Evolutionary conservation across 495 filamentous ascomycete genomes (phyloP), one percentile per base, ranked within the genome.

Genomic region (Penicillium malachiteum): DNA sequence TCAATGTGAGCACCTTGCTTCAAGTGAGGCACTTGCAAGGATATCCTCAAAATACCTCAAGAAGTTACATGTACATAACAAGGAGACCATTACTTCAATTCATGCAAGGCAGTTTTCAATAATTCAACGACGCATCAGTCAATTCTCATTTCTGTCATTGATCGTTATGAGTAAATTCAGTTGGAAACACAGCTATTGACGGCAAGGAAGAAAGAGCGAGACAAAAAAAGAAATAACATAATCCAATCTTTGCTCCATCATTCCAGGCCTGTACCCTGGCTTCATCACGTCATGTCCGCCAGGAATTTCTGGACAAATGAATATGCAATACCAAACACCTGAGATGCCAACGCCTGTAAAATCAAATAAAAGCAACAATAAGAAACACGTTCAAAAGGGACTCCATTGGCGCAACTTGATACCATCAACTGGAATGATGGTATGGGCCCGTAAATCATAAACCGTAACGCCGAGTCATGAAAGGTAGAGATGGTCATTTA

Each of bases 231-330:
- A 38, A 42, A 30, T 17, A 35, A 33, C 44, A 48, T 16, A 6
- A 34, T 38, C 39, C 41, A 34, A 37, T 48, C 47, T 26, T 42
- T 56, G 32, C 46, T 54, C 42, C 7, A 32, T 37, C 34, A 43
- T 48, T 39, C 48, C 44, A 54, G 39, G 46, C 60, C 60, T 64
- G 64, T 55, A 54, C 52, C 63, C 56, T 69, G 69, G 62, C 66
- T 69, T 74, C 71, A 64, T 72, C 57, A 74, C 62, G 63, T 74
- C 70, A 65, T 71, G 67, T 70, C 62, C 50, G 65, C 66, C 59
- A 67, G 58, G 52, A 58, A 56, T 56, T 54, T 54, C 57, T 54
- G 61, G 61, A 59, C 63, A 68, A 26, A 26, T 26, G 21, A 26
- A 55, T 48, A 73, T 69, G 65, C 63, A 70, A 62, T 39, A 49